Base-by-base conservation (phyloP, 257 asterid species). In the Scutellaria barbata region DNA sequence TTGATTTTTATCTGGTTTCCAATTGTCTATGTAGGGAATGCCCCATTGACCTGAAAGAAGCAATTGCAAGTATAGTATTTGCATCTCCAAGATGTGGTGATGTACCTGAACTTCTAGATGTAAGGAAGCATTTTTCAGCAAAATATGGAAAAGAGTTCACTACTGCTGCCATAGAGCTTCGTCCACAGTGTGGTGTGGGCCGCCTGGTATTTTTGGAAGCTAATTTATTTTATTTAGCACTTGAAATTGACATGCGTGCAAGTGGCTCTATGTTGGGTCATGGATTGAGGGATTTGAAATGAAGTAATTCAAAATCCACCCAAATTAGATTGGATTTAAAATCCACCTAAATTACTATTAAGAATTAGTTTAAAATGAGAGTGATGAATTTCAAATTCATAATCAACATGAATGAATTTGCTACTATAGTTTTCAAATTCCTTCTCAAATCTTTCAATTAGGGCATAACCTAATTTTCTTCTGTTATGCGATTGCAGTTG, bases 71-170 rank as follows among this genome's bases (percentile, higher is more conserved):
- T 74, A 58, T 92, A 64, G 76, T 88, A 50, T 95, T 92, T 82
- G 93, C 99, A 41, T 83, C 99, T 69, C 97, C 95, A 67, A 85
- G 99, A 83, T 95, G 99, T 72, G 99, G 96, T 73, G 99, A 95
- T 74, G 80, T 95, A 75, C 92, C 96, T 35, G 99, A 95, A 81
- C 97, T 95, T 80, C 58, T 76, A 63, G 98, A 95, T 66, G 85
- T 79, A 33, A 82, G 84, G 85, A 95, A 92, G 81, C 96, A 86
- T 10, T 78, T 95, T 64, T 82, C 86, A 5, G 85, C 89, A 33
- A 95, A 95, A 77, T 95, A 95, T 80, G 99, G 99, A 57, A 95
- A 92, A 72, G 98, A 92, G 37, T 92, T 95, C 73, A 83, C 84
- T 8, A 67, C 83, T 72, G 88, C 96, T 42, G 99, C 98, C 64